Base-by-base conservation (phyloP, 1,139 yeast genomes). In the Insectozyma bohioensis region DNA sequence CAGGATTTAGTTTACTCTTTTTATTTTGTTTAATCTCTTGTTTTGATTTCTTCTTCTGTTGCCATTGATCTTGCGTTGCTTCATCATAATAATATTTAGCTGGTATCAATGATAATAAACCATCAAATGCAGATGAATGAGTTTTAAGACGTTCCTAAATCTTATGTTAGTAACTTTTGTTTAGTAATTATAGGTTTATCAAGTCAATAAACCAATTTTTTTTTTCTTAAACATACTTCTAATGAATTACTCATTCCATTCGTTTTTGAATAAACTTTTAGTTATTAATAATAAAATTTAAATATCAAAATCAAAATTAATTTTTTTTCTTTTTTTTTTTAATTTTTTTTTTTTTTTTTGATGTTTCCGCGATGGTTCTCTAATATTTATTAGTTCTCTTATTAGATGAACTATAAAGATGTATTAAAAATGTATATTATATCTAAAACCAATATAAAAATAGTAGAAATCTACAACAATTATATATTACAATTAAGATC, bases 91-190 rank as follows among this genome's bases (percentile, higher is more conserved):
- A 90, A 52, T 84, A 87, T 53, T 88, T 87, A 7, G 97, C 95
- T 6, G 98, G 97, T 39, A 92, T 88, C 54, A 92, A 67, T 14
- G 97, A 86, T 41, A 92, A 67, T 37, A 92, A 67, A 26, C 97
- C 96, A 54, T 86, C 90, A 57, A 92, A 90, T 6, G 97, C 94
- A 38, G 81, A 72, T 12, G 96, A 84, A 53, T 87, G 95, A 32
- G 83, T 78, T 58, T 81, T 79, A 46, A 88, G 73, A 48, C 96
- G 80, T 52, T 86, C 95, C 78, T 85, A 58, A 23, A 54, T 39
- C 26, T 51, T 43, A 40, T 54, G 58, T 57, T 59, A 56, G 63
- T 52, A 49, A 33, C 12, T 12, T 19, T 3, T 3, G 18, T 17
- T 17, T 6, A 17, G 5, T 5, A 5, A 17, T 17, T 17, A 17